A percentile compares a stretch with the other conserved stretches of the same genome.
phyloP scores from a whole-genome alignment of 2,329 filamentous ascomycete genomes.

The Monilinia aucupariae region DNA sequence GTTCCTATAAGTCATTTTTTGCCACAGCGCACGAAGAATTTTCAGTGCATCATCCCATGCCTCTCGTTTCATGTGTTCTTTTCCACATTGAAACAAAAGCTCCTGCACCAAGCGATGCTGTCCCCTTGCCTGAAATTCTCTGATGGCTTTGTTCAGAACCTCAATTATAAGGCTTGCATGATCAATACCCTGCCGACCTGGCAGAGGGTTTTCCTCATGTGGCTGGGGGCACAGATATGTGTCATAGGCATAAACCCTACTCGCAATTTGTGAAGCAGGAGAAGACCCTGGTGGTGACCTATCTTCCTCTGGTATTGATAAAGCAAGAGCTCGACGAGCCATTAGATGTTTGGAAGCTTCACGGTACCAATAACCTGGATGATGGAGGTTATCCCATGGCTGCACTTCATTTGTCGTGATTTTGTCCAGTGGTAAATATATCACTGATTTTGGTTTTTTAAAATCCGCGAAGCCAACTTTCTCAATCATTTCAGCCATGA shows the following conservation, averaged over 20 bases:
- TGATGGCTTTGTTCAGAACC: constrained; percentile 45
- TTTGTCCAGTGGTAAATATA: constrained; percentile 56
- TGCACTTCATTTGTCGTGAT: constrained; percentile 47
- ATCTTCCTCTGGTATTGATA: constrained; percentile 54
- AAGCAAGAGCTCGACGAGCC: constrained; percentile 49
- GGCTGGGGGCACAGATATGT: constrained; percentile 62
- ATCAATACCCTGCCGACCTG: constrained; percentile 44
- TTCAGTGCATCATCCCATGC: constrained; percentile 51
- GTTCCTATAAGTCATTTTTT: constrained; percentile 48
- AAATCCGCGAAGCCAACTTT: constrained; percentile 49
- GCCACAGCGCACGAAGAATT: constrained; percentile 53
- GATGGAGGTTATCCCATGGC: constrained; percentile 60
- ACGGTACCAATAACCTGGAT: constrained; percentile 63
- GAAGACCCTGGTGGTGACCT: constrained; percentile 47
- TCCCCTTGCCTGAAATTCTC: constrained; percentile 49
- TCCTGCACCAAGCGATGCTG: constrained; percentile 52
- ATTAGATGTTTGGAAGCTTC: constrained; percentile 53
- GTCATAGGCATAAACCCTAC: constrained; percentile 55
- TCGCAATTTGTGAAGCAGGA: constrained; percentile 43
- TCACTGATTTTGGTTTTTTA: constrained; percentile 39
- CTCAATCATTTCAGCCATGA: constrained; percentile 58
- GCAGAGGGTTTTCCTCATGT: constrained; percentile 52
- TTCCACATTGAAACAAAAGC: constrained; percentile 49
- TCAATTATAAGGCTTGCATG: constrained; percentile 53
- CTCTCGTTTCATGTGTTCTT: constrained; percentile 47